Evolutionary conservation across 106 monocot genomes (phyloP).

Genomic region (Acanthochlamys bracteata): DNA sequence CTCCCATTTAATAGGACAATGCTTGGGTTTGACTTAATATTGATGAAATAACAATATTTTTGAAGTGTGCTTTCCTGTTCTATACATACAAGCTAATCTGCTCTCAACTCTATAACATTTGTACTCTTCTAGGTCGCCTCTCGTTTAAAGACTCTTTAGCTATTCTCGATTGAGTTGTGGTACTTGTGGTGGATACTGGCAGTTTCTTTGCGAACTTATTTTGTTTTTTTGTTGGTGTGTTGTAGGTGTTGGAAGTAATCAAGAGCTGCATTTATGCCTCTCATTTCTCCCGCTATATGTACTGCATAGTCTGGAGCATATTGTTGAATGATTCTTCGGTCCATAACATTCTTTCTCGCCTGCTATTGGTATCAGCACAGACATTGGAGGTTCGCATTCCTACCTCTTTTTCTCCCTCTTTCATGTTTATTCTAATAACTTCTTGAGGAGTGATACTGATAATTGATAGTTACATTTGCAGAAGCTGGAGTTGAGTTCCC

Average conservation of each 20-base stretch:
- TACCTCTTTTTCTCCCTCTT: neutral
- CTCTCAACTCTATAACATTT: no score
- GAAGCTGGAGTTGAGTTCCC: conserved; percentile 26
- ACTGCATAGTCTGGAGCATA: conserved; percentile 40
- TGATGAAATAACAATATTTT: no score
- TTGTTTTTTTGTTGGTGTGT: neutral
- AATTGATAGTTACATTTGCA: conserved; percentile 16
- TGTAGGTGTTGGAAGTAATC: conserved; percentile 65
- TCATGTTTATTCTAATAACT: neutral
- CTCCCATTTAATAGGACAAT: no score
- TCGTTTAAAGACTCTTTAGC: no score
- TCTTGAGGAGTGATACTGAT: neutral
- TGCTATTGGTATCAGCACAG: conserved; percentile 39
- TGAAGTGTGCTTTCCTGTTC: no score
- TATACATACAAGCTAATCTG: no score
- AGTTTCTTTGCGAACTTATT: neutral
- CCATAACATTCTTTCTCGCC: conserved; percentile 41
- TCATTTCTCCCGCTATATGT: conserved; percentile 20
- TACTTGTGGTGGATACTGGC: no score
- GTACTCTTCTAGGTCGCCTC: no score
- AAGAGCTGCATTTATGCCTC: conserved; percentile 44
- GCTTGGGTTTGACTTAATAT: no score
- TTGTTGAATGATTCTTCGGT: conserved; percentile 67
- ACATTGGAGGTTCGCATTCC: conserved; percentile 39
- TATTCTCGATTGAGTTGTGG: no score